Evolutionary conservation across 1,284 basidiomycete genomes (phyloP), one percentile per base, ranked within the genome.

Genomic region (Singerocomus inundabilis): DNA sequence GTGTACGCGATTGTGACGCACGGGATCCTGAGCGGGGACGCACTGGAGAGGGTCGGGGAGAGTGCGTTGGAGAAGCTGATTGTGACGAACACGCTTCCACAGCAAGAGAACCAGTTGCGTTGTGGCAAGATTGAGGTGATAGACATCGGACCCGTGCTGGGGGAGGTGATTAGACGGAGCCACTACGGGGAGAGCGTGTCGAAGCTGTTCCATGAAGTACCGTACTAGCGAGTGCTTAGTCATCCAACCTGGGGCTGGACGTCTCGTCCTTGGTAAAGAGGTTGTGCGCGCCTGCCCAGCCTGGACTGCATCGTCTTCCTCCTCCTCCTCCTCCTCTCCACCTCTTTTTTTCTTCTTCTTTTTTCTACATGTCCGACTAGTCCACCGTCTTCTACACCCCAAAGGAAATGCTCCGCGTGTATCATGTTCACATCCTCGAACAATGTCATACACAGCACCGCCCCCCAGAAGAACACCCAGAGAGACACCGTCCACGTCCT

Each of bases 81-180:
- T 50, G 94, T 99, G 60, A 99, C 97, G 60, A 99, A 99, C 75
- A 99, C 97, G 66, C 83, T 99, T 37, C 97, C 97, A 37, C 96
- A 99, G 72, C 61, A 75, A 54, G 84, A 79, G 58, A 96, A 98
- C 72, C 78, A 84, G 66, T 78, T 75, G 41, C 69, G 69, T 55
- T 97, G 95, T 71, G 67, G 71, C 51, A 98, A 97, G 77, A 85
- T 99, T 45, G 94, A 98, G 75, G 91, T 95, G 59, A 89, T 99
- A 59, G 95, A 99, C 76, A 88, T 99, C 63, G 91, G 90, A 44
- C 86, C 90, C 48, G 94, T 99, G 54, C 81, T 99, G 51, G 97
- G 93, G 35, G 97, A 99, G 78, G 96, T 98, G 42, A 98, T 99
- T 55, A 77, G 96, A 57, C 81, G 96, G 57, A 93, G 88, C 62